These are phyloP conservation scores for Breviolum minutum DNA, from an alignment of 73 alveolate species.

Conservation along the genomic window DNA sequence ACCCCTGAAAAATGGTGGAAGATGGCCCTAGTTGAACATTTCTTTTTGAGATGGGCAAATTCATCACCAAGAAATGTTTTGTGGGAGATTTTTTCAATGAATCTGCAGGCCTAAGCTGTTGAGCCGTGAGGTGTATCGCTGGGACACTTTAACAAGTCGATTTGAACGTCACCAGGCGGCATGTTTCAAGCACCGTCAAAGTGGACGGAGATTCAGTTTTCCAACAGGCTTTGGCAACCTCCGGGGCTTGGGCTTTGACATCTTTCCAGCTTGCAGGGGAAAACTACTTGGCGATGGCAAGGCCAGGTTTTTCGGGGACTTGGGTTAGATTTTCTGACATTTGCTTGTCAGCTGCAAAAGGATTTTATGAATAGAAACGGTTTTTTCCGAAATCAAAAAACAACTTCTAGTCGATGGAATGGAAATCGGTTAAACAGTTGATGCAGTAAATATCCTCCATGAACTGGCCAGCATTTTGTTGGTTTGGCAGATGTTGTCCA, in stretches of 20 bases:
- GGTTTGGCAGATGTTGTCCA: too few relatives aligned
- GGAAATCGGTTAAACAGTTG: too few relatives aligned
- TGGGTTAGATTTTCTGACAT: neutral
- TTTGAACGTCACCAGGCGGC: conserved; percentile 34
- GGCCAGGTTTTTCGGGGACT: neutral
- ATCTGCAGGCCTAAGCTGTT: too few relatives aligned
- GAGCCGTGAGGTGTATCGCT: conserved; percentile 31
- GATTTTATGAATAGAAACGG: too few relatives aligned
- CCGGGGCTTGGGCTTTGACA: conserved; percentile 62
- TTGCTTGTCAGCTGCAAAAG: neutral
- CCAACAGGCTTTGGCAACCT: conserved; percentile 16
- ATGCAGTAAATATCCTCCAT: too few relatives aligned
- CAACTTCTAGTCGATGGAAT: too few relatives aligned
- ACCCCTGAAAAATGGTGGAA: neutral
- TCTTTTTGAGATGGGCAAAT: neutral
- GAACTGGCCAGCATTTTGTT: too few relatives aligned
- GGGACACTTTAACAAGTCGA: conserved; percentile 2
- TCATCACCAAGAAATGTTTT: neutral
- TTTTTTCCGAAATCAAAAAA: too few relatives aligned
- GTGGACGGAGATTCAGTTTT: neutral
- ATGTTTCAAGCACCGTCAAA: neutral
- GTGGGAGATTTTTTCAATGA: too few relatives aligned
- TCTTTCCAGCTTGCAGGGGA: conserved; percentile 33
- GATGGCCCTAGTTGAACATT: neutral
- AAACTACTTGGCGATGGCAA: conserved; percentile 31